These are phyloP conservation scores for Cylindrotheca closterium DNA, from an alignment of 108 stramenopile genomes.

Conservation along the genomic window DNA sequence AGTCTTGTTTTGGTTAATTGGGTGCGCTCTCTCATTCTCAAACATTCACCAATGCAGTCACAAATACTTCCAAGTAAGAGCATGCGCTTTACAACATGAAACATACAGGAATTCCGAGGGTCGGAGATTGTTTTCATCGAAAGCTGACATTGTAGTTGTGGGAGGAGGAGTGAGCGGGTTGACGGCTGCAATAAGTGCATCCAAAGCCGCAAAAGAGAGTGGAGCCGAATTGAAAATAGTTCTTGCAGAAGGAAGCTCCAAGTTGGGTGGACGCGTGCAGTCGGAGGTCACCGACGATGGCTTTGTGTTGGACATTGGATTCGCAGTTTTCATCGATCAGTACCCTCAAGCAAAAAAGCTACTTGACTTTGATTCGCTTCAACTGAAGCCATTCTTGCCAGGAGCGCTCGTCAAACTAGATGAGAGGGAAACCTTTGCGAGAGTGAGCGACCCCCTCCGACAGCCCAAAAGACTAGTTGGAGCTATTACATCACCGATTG, in stretches of 20 bases:
- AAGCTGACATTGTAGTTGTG: constrained; percentile 52
- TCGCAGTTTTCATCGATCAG: constrained; percentile 88
- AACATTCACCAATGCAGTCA: too few species aligned
- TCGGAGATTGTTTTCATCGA: too few species aligned
- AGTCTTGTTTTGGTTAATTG: too few species aligned
- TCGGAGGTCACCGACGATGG: constrained; percentile 72
- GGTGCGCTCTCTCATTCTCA: too few species aligned
- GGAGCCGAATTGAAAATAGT: constrained; percentile 25
- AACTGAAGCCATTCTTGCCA: constrained; percentile 62
- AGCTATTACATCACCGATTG: constrained; percentile 68
- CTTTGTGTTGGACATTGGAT: constrained; percentile 79
- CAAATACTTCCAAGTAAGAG: too few species aligned
- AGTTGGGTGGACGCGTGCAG: constrained; percentile 75
- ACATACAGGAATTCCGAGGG: too few species aligned
- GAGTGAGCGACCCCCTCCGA: constrained; percentile 81
- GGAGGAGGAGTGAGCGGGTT: constrained; percentile 83
- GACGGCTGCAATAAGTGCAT: constrained; percentile 60
- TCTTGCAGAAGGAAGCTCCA: constrained; percentile 55
- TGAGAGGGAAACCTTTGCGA: constrained; percentile 28
- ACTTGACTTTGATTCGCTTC: constrained; percentile 64
- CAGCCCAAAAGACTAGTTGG: constrained; percentile 44
- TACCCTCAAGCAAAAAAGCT: constrained; percentile 68
- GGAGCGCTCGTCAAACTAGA: constrained; percentile 75
- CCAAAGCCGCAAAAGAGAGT: constrained; percentile 18
- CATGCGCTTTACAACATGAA: too few species aligned